Base-by-base conservation (phyloP, 1,284 basidiomycete species). In the Ustilago tritici region DNA sequence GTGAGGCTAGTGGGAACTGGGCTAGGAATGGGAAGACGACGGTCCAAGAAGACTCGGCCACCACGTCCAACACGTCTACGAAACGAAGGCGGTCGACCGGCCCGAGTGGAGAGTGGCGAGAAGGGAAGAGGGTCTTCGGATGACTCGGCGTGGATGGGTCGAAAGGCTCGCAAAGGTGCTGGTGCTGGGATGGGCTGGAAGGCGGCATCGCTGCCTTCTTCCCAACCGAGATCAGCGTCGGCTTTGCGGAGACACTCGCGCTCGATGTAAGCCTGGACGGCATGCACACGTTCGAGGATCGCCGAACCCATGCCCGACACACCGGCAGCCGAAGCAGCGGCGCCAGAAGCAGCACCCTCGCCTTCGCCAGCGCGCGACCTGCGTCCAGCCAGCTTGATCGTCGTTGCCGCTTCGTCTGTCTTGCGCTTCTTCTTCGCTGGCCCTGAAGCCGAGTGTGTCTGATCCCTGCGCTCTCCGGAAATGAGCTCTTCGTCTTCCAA, bases 221-320 rank as follows among this genome's bases (percentile, higher is more conserved):
- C 84, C 78, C 80, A 80, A 11, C 83, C 83, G 3, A 82, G 68
- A 53, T 85, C 83, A 31, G 78, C 65, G 41, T 83, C 81, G 49
- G 76, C 69, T 56, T 81, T 83, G 49, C 75, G 68, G 19, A 71
- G 34, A 49, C 78, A 81, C 64, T 85, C 84, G 43, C 81, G 78
- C 60, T 85, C 84, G 73, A 85, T 82, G 59, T 81, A 85, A 8
- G 79, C 71, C 58, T 85, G 83, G 1, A 85, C 81, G 11, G 81
- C 76, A 41, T 79, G 72, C 2, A 84, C 79, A 36, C 84, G 80
- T 59, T 85, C 84, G 58, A 84, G 63, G 38, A 86, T 81, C 15
- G 78, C 82, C 10, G 81, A 73, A 15, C 82, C 82, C 59, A 82
- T 94, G 92, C 88, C 93, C 8, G 64, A 68, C 4, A 65, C 65